Evolutionary conservation across 352 stramenopile species (phyloP).

Genomic region (Pythium periplocum): DNA sequence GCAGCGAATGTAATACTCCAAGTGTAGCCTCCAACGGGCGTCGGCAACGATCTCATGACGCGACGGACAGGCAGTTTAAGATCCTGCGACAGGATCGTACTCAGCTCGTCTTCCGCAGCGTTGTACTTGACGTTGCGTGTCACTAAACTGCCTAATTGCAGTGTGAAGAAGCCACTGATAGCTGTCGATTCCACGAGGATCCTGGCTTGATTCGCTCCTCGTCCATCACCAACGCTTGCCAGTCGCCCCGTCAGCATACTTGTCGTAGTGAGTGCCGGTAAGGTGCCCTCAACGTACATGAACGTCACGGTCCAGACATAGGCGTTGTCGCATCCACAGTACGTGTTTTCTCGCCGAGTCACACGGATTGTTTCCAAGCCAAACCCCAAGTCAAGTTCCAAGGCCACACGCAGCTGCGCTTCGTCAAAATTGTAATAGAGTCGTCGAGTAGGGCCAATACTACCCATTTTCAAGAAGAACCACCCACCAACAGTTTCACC

Average conservation of each 20-base stretch:
- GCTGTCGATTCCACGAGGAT: slow-evolving; percentile 59
- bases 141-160: slow-evolving; percentile 47
- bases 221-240: slow-evolving; percentile 60
- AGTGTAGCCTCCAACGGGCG: slow-evolving; percentile 40
- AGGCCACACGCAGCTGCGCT: slow-evolving; percentile 51
- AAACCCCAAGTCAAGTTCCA: slow-evolving; percentile 79
- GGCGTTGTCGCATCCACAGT: slow-evolving; percentile 59
- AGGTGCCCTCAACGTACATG: slow-evolving; percentile 49
- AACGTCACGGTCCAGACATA: slow-evolving; percentile 83
- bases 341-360: slow-evolving; percentile 50
- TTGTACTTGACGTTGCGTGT: slow-evolving; percentile 70
- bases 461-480: slow-evolving; percentile 60
- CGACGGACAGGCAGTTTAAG: slow-evolving; percentile 49
- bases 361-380: slow-evolving; percentile 51
- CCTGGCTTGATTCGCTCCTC: slow-evolving; percentile 24
- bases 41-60: slow-evolving; percentile 37
- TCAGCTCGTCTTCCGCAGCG: slow-evolving; percentile 45
- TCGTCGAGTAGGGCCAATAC: slow-evolving; percentile 45
- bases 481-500: slow-evolving; percentile 65
- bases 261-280: slow-evolving; percentile 38
- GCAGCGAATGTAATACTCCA: slow-evolving; percentile 78
- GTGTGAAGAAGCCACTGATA: slow-evolving; percentile 57
- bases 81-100: slow-evolving; percentile 56
- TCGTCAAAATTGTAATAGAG: slow-evolving; percentile 68
- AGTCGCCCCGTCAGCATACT: slow-evolving; percentile 45